A percentile compares a stretch with the other conserved stretches of the same genome.
These are phyloP conservation scores for Fusarium brevicatenulatum DNA, from an alignment of 2,329 filamentous ascomycete genomes.

Conservation along the genomic window DNA sequence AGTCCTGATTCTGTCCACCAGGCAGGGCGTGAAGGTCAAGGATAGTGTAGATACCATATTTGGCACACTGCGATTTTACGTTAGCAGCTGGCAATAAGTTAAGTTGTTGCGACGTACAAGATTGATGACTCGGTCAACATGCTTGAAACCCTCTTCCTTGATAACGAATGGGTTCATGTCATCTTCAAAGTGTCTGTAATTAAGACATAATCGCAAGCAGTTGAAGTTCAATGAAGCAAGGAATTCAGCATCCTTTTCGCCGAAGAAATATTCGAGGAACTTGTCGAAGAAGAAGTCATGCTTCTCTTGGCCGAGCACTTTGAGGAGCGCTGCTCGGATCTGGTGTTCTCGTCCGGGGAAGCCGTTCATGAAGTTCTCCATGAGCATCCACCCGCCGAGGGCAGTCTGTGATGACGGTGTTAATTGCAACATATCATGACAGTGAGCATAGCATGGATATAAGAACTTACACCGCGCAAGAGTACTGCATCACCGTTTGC, in stretches of 20 bases:
- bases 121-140: slow-evolving; percentile 59
- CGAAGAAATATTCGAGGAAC: slow-evolving; percentile 67
- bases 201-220: slow-evolving; percentile 67
- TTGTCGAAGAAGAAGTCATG: slow-evolving; percentile 69
- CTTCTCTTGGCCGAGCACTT: slow-evolving; percentile 65
- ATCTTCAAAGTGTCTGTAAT: slow-evolving; percentile 66
- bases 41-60: slow-evolving; percentile 56
- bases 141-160: slow-evolving; percentile 60
- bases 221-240: slow-evolving; percentile 65
- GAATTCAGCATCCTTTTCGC: slow-evolving; percentile 65
- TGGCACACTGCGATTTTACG: slow-evolving; percentile 45
- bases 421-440: rapidly evolving
- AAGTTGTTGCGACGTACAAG: slow-evolving; percentile 32
- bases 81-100: rapidly evolving
- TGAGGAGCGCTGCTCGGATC: slow-evolving; percentile 62
- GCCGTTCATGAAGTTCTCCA: slow-evolving; percentile 72
- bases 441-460: rapidly evolving
- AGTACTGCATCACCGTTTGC: slow-evolving; percentile 56
- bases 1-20: slow-evolving; percentile 59
- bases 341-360: slow-evolving; percentile 67
- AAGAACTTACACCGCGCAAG: slow-evolving; percentile 47
- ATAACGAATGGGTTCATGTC: slow-evolving; percentile 61
- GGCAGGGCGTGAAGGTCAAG: slow-evolving; percentile 57
- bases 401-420: slow-evolving; percentile 23
- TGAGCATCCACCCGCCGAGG: slow-evolving; percentile 50